These are phyloP conservation scores for Floccularia luteovirens DNA, from an alignment of 768 basidiomycete genomes.

Conservation along the genomic window DNA sequence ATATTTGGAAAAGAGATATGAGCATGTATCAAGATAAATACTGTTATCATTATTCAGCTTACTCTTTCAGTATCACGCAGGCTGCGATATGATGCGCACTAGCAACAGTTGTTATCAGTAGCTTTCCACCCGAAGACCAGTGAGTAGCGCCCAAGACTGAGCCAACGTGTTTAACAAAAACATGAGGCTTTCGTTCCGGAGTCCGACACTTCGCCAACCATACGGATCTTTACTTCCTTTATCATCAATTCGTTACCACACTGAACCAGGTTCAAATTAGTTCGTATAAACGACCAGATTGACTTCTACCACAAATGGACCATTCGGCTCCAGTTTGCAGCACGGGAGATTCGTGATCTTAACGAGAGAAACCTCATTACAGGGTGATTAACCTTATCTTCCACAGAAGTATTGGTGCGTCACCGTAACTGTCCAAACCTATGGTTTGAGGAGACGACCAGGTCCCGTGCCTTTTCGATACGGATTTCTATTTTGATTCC, in stretches of 20 bases:
- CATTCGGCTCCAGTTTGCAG: neutral
- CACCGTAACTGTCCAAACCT: constrained; percentile 7
- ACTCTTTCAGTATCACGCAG: too few relatives aligned
- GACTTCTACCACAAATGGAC: neutral
- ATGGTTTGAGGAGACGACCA: neutral
- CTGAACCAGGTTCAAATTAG: constrained; percentile 18
- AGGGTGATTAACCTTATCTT: constrained; percentile 19
- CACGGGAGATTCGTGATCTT: constrained; percentile 4
- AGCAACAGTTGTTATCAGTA: neutral
- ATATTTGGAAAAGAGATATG: too few relatives aligned
- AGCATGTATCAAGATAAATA: neutral
- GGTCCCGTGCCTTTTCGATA: neutral
- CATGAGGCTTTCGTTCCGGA: constrained; percentile 27
- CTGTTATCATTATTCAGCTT: too few relatives aligned
- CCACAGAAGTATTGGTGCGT: constrained; percentile 8
- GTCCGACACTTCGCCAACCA: constrained; percentile 15
- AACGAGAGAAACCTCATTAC: constrained; percentile 14
- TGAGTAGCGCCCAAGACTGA: too few relatives aligned
- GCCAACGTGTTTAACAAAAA: constrained; percentile 3
- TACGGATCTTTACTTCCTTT: constrained; percentile 12
- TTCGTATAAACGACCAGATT: constrained; percentile 6
- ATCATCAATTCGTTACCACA: constrained; percentile 7
- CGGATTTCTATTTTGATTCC: constrained; percentile 10
- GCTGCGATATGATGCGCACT: too few relatives aligned
- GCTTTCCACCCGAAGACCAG: neutral